Conservation (phyloP, 202 grass and related monocot genomes). For the Schoenoplectus tabernaemontani region DNA sequence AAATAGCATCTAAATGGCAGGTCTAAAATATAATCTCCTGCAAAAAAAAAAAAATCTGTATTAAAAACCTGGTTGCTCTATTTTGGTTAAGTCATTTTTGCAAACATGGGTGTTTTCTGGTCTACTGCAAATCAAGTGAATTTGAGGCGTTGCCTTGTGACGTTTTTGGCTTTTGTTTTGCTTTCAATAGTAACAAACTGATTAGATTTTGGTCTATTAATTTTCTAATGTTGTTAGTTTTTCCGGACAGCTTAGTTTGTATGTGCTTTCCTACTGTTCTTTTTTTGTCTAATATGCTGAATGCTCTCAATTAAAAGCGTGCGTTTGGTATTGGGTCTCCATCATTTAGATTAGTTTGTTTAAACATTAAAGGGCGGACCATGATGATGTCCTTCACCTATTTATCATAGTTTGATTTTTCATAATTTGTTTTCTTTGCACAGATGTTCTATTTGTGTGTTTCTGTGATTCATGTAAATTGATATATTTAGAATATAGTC, state of each 20-base stretch:
- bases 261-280: slow-evolving; percentile 7
- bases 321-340: slow-evolving; percentile 16
- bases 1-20: not conserved
- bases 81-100: not conserved
- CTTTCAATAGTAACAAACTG: not conserved
- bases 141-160: not conserved
- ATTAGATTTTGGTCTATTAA: not conserved
- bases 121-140: not conserved
- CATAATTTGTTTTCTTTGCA: not conserved
- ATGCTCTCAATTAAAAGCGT: slow-evolving; percentile 14
- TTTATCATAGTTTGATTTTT: not conserved
- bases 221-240: not conserved
- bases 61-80: not conserved
- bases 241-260: not conserved
- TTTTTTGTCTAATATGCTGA: not conserved
- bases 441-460: not conserved
- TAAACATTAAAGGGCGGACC: not conserved
- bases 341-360: slow-evolving; percentile 1
- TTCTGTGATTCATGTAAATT: not conserved
- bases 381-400: not conserved
- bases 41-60: too few relatives aligned
- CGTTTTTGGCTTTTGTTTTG: not conserved
- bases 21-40: not conserved
- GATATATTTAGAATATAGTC: not conserved
- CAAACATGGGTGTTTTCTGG: not conserved